phyloP scores from a whole-genome alignment of 1,284 basidiomycete genomes.

The Amylostereum chailletii region DNA sequence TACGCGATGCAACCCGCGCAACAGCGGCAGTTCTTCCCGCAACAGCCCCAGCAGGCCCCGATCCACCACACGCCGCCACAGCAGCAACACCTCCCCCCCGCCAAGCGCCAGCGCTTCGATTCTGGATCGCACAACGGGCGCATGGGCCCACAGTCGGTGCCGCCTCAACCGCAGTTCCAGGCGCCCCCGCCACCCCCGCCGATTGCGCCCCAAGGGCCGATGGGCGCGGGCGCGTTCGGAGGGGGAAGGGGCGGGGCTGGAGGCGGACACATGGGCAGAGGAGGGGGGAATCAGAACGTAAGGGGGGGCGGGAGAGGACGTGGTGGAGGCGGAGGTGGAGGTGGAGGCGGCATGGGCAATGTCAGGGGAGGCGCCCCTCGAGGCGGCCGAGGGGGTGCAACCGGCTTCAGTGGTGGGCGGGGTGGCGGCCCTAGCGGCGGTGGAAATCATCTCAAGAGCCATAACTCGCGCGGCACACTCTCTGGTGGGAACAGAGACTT shows the following conservation, averaged over 20 bases:
- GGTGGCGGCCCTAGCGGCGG: constrained; percentile 12
- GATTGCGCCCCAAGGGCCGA: constrained; percentile 31
- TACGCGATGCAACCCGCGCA: constrained; percentile 17
- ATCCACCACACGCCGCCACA: constrained; percentile 58
- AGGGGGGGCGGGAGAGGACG: constrained; percentile 1
- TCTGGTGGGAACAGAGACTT: constrained; percentile 52
- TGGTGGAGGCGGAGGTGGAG: constrained; percentile 38
- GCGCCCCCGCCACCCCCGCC: constrained; percentile 30
- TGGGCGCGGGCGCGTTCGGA: constrained; percentile 30
- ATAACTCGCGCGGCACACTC: constrained; percentile 47
- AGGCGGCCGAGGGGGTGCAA: constrained; percentile 11
- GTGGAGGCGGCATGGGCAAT: constrained; percentile 32
- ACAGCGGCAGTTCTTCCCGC: constrained; percentile 24
- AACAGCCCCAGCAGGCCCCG: constrained; percentile 32
- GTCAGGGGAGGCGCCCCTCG: constrained; percentile 26
- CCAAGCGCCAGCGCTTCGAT: constrained; percentile 81
- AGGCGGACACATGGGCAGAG: constrained; percentile 16
- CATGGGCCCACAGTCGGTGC: constrained; percentile 36
- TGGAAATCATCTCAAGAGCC: constrained; percentile 35
- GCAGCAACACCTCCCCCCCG: constrained; percentile 52
- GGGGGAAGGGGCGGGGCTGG: constrained; percentile 22
- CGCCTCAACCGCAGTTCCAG: constrained; percentile 41
- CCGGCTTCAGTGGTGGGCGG: constrained; percentile 22
- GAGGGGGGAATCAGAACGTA: constrained; percentile 20
- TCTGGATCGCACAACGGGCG: constrained; percentile 36